These are phyloP conservation scores for Rhodamnia rubescens DNA, from an alignment of 345 rosid genomes.

Conservation along the genomic window DNA sequence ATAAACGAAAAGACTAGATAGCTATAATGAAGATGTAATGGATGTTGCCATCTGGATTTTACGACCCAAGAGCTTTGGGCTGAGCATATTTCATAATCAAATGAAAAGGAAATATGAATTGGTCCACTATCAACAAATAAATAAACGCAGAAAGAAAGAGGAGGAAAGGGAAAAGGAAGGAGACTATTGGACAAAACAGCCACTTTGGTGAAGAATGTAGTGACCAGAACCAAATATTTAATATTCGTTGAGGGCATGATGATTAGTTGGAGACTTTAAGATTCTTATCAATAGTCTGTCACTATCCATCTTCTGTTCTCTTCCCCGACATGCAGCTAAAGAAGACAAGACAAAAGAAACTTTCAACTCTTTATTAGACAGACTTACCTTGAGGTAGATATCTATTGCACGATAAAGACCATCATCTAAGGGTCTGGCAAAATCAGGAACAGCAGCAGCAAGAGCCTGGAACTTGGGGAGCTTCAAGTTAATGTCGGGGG, in stretches of 20 bases:
- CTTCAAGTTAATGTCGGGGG: conserved; percentile 87
- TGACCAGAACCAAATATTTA: not conserved
- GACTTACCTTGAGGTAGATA: conserved; percentile 80
- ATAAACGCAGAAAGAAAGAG: not conserved
- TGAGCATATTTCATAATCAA: not conserved
- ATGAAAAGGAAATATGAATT: not conserved
- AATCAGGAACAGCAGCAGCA: conserved; percentile 83
- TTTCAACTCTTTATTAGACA: not conserved
- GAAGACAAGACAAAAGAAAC: not conserved
- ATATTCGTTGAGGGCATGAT: not conserved
- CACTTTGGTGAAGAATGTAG: not conserved
- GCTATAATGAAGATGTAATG: not conserved
- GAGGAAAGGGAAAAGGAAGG: not conserved
- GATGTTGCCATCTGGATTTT: not conserved
- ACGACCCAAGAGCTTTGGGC: not conserved
- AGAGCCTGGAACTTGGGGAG: conserved; percentile 86
- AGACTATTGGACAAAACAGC: not conserved
- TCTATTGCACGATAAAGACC: conserved; percentile 94
- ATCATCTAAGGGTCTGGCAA: conserved; percentile 83
- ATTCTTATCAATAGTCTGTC: not conserved
- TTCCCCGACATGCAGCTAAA: not conserved
- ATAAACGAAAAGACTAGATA: not conserved
- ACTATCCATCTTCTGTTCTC: not conserved
- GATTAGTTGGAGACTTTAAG: not conserved
- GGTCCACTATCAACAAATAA: not conserved